Percentiles rank a stretch among this genome's conserved stretches.
These are phyloP conservation scores for Vitellaria paradoxa DNA, from an alignment of 179 eudicot genomes.

Conservation along the genomic window DNA sequence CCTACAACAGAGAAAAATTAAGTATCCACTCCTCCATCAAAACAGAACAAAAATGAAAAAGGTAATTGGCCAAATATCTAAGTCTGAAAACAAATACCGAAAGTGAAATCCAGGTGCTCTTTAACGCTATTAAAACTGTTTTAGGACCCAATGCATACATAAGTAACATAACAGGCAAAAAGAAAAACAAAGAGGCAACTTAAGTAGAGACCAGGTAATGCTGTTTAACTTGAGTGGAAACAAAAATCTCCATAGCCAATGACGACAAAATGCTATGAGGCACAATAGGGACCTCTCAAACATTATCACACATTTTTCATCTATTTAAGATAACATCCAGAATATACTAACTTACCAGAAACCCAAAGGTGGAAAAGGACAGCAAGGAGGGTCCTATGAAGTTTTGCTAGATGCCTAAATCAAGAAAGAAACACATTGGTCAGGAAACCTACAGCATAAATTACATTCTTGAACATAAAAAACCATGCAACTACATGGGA, in stretches of 20 bases:
- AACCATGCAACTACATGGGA: slow-evolving; percentile 15
- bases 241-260: not conserved
- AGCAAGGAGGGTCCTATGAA: slow-evolving; percentile 41
- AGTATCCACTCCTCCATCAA: slow-evolving; percentile 37
- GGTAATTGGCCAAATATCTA: slow-evolving; percentile 14
- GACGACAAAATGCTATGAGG: not conserved
- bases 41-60: slow-evolving; percentile 12
- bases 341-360: slow-evolving; percentile 48
- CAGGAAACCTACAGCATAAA: slow-evolving; percentile 44
- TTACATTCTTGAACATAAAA: slow-evolving; percentile 9
- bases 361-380: slow-evolving; percentile 36
- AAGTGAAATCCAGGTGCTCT: slow-evolving; percentile 4
- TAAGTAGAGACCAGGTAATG: not conserved
- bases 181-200: not conserved
- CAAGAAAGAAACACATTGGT: slow-evolving; percentile 50
- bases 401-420: slow-evolving; percentile 72
- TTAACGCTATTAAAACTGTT: not conserved
- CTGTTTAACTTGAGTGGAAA: not conserved
- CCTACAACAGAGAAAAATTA: slow-evolving; percentile 58
- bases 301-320: not conserved
- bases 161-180: not conserved
- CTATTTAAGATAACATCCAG: not conserved
- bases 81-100: slow-evolving; percentile 4
- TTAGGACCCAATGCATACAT: not conserved
- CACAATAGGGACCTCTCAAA: not conserved